phyloP scores from a whole-genome alignment of 768 basidiomycete genomes.

The Boletus huronensis region DNA sequence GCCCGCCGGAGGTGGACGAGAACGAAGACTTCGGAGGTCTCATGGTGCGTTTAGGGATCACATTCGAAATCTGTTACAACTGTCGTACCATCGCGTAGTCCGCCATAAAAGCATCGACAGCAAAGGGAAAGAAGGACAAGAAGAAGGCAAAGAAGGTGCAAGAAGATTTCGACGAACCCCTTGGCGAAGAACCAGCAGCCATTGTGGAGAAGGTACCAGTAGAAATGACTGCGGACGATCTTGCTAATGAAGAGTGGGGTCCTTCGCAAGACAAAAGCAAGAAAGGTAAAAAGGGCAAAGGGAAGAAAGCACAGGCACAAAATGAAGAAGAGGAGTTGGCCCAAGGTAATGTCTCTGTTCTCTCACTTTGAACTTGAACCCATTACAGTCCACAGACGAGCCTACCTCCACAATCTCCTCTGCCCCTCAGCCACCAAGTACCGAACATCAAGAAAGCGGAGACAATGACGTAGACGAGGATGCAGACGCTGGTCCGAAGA shows the following conservation, averaged over 20 bases:
- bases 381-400: slow-evolving; percentile 15
- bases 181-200: slow-evolving; percentile 24
- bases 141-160: slow-evolving; percentile 42
- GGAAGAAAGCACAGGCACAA: slow-evolving; percentile 20
- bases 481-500: slow-evolving; percentile 55
- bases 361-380: not conserved
- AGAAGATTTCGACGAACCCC: slow-evolving; percentile 31
- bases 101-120: slow-evolving; percentile 52
- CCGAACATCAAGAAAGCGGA: slow-evolving; percentile 34
- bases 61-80: not conserved
- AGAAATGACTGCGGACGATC: slow-evolving; percentile 64
- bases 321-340: slow-evolving; percentile 10
- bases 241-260: slow-evolving; percentile 73
- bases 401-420: slow-evolving; percentile 24
- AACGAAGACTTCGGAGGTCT: slow-evolving; percentile 71
- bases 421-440: slow-evolving; percentile 27
- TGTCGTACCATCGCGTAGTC: slow-evolving; percentile 41
- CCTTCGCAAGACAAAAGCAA: slow-evolving; percentile 31
- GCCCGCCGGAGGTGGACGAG: slow-evolving; percentile 46
- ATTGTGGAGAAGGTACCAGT: slow-evolving; percentile 39
- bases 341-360: slow-evolving; percentile 8
- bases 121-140: slow-evolving; percentile 54
- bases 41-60: slow-evolving; percentile 51
- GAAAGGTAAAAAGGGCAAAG: slow-evolving; percentile 23
- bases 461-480: slow-evolving; percentile 46